Percentiles rank a stretch among this genome's conserved stretches.
Conservation (phyloP, 495 filamentous ascomycete species). For the Evansstolkia leycettana region DNA sequence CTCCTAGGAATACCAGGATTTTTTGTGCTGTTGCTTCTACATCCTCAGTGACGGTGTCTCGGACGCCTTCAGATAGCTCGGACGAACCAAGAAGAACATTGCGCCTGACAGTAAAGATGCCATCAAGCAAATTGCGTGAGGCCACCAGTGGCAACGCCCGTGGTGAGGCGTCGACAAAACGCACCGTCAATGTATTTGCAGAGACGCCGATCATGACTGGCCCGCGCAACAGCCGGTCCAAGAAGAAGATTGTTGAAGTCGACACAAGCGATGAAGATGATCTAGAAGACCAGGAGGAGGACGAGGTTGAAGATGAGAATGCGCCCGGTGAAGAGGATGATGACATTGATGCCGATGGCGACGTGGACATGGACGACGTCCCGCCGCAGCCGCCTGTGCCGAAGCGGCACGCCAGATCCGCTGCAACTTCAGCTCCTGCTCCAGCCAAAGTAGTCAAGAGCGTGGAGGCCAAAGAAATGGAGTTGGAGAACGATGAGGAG, state of each 20-base stretch:
- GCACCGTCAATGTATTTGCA: constrained; percentile 35
- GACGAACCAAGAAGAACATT: constrained; percentile 51
- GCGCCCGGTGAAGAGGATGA: constrained; percentile 47
- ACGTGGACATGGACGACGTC: constrained; percentile 44
- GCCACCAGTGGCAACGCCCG: constrained; percentile 39
- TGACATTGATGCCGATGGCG: constrained; percentile 42
- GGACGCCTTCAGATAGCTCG: constrained; percentile 40
- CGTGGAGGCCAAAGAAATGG: constrained; percentile 51
- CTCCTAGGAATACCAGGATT: constrained; percentile 21
- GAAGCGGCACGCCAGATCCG: constrained; percentile 18
- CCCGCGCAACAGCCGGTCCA: constrained; percentile 49
- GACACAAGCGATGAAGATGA: constrained; percentile 42
- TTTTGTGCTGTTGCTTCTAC: constrained; percentile 22
- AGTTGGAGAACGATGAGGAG: constrained; percentile 34
- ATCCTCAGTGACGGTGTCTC: constrained; percentile 37
- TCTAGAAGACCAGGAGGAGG: constrained; percentile 45
- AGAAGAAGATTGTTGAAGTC: constrained; percentile 58
- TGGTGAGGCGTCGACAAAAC: constrained; percentile 13
- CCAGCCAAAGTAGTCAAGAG: constrained; percentile 28
- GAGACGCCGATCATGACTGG: constrained; percentile 49
- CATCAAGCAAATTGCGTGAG: constrained; percentile 70
- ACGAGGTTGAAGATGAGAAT: constrained; percentile 46
- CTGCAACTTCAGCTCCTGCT: constrained; percentile 16
- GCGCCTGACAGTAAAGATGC: constrained; percentile 73
- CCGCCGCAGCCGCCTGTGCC: constrained; percentile 27